These are phyloP conservation scores for Tolypocladium endophyticum DNA, from an alignment of 2,329 filamentous ascomycete genomes.

Conservation along the genomic window DNA sequence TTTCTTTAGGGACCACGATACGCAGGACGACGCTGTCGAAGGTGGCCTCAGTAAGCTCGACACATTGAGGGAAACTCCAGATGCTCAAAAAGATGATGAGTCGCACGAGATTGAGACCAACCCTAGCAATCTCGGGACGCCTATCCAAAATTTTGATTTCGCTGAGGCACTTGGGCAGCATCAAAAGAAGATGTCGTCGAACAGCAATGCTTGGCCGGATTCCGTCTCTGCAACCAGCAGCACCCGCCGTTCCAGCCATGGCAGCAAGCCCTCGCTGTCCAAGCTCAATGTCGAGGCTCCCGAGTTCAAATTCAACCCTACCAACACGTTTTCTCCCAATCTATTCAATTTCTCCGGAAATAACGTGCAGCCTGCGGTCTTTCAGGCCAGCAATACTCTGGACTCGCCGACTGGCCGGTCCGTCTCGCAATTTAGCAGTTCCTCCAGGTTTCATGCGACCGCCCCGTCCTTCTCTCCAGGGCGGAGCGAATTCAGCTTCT, in stretches of 20 bases:
- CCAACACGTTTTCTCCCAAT: constrained; percentile 37
- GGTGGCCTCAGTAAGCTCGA: constrained; percentile 27
- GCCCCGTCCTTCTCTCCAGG: constrained; percentile 63
- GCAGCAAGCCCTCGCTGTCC: constrained; percentile 60
- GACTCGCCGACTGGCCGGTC: constrained; percentile 11
- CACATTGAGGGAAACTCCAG: constrained; percentile 28
- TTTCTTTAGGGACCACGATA: constrained; percentile 48
- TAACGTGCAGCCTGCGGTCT: constrained; percentile 37
- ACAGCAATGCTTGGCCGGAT: constrained; percentile 56
- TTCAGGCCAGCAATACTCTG: constrained; percentile 24
- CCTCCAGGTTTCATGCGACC: constrained; percentile 54
- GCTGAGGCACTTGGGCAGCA: constrained; percentile 34
- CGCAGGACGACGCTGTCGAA: constrained; percentile 25
- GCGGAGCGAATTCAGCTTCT: constrained; percentile 57
- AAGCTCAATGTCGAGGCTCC: constrained; percentile 83
- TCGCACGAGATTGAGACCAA: constrained; percentile 62
- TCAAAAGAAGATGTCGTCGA: constrained; percentile 42
- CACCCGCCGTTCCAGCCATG: constrained; percentile 39
- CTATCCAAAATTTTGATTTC: constrained; percentile 40
- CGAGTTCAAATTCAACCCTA: constrained; percentile 70
- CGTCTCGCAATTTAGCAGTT: constrained; percentile 20
- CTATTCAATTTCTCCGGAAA: constrained; percentile 39
- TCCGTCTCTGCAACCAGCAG: constrained; percentile 27
- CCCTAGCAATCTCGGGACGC: constrained; percentile 60
- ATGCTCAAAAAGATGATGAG: constrained; percentile 35